Conservation (phyloP, 257 asterid species). For the Ophiorrhiza pumila region DNA sequence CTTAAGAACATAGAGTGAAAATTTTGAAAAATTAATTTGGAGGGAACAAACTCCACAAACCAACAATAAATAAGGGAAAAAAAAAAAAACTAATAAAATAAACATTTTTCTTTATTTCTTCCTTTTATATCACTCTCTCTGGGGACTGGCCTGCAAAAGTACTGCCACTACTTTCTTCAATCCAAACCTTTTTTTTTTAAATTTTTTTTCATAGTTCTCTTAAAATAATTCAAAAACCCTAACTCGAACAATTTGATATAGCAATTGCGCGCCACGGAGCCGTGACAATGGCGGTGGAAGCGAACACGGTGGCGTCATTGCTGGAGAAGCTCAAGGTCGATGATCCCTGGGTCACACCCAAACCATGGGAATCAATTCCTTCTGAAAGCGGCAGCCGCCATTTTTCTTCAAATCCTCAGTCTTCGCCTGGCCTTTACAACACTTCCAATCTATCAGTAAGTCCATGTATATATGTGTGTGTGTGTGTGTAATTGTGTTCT, state of each 20-base stretch:
- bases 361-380: slow-evolving; percentile 75
- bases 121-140: too few relatives aligned
- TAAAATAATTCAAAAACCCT: too few relatives aligned
- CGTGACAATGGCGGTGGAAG: slow-evolving; percentile 50
- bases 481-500: neutral
- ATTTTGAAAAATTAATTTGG: too few relatives aligned
- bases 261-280: neutral
- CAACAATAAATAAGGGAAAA: too few relatives aligned
- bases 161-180: too few relatives aligned
- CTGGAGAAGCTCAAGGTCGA: slow-evolving; percentile 60
- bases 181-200: too few relatives aligned
- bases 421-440: slow-evolving; percentile 37
- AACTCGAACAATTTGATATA: neutral
- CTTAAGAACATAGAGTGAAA: too few relatives aligned
- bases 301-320: slow-evolving; percentile 48
- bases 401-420: slow-evolving; percentile 26
- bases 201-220: too few relatives aligned
- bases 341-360: slow-evolving; percentile 67
- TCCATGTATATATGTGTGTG: neutral
- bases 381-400: slow-evolving; percentile 37
- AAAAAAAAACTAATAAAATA: too few relatives aligned
- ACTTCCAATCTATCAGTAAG: slow-evolving; percentile 65
- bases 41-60: too few relatives aligned
- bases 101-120: too few relatives aligned
- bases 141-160: too few relatives aligned